Base-by-base conservation (phyloP, 495 filamentous ascomycete species). In the Haplographium delicatum region DNA sequence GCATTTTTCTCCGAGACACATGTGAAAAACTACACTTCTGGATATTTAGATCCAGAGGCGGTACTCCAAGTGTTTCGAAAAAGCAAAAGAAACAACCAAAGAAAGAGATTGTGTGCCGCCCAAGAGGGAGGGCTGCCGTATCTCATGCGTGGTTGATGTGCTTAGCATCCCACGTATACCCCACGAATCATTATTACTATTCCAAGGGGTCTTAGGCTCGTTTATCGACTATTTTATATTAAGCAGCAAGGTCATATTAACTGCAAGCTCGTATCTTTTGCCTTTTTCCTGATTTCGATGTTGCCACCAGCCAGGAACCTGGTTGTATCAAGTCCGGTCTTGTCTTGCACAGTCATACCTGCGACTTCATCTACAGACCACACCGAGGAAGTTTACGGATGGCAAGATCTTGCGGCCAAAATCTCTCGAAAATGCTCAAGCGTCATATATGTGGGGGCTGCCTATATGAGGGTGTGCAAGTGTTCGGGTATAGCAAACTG, bases 161-260 rank as follows among this genome's bases (percentile, higher is more conserved):
- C 49, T 44, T 51, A 25, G 18, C 30, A 51, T 44, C 40, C 40
- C 49, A 28, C 39, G 22, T 51, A 51, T 51, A 37, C 40, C 39
- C 40, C 39, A 44, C 49, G 49, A 2, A n/a, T 20, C 30, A 15
- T 30, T 44, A 6, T 10, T 2, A 8, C 18, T 2, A 25, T 18
- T 20, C 42, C 24, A 28, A 33, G 42, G 28, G 4, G 8, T 13
- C n/a, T 27, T 24, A 7, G 9, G n/a, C 20, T 47, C 30, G 27
- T 35, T 35, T 47, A 37, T 47, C 28, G 30, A 26, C 30, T 11
- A 19, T 47, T 34, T 31, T 34, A 47, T 31, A 35, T 34, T 31
- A 47, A 35, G 26, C 20, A 34, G 37, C 23, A 47, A n/a, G 27
- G 11, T 22, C 16, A 20, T 26, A n/a, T 13, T 23, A 43, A 16